phyloP scores from a whole-genome alignment of 2,329 filamentous ascomycete species.

The Zasmidium citrigriseum region DNA sequence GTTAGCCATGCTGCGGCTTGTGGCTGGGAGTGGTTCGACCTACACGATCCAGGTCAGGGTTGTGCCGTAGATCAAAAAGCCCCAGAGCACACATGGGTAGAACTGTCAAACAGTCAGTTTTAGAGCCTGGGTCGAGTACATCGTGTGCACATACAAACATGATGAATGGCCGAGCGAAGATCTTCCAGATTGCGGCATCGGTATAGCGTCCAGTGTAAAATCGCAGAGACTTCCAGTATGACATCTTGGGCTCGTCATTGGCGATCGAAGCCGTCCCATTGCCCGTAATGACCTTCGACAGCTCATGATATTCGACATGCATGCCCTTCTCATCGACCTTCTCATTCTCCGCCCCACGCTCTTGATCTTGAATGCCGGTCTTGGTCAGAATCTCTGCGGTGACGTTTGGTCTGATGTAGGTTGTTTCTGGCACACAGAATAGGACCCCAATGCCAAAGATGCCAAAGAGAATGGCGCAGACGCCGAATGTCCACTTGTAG shows the following conservation, averaged over 20 bases:
- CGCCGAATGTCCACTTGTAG: conserved; percentile 43
- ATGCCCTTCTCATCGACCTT: conserved; percentile 17
- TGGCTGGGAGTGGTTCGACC: no score
- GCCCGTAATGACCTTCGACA: conserved; percentile 11
- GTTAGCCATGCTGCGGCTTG: neutral
- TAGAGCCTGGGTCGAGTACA: neutral
- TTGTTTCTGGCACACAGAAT: conserved; percentile 35
- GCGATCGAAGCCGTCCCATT: conserved; percentile 14
- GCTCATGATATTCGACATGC: conserved; percentile 18
- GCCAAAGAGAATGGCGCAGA: conserved; percentile 41
- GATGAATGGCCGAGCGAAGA: conserved; percentile 37
- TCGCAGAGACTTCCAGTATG: conserved; percentile 30
- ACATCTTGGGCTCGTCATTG: conserved; percentile 26
- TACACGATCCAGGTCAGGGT: conserved; percentile 42
- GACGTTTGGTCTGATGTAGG: conserved; percentile 22
- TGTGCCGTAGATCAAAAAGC: conserved; percentile 46
- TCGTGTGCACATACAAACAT: conserved; percentile 27
- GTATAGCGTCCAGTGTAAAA: conserved; percentile 38
- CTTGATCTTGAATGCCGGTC: conserved; percentile 15
- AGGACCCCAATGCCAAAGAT: conserved; percentile 32
- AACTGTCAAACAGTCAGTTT: conserved; percentile 9
- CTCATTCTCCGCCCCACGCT: conserved; percentile 20
- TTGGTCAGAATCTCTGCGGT: conserved; percentile 12
- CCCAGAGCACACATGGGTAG: conserved; percentile 42
- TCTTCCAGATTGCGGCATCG: conserved; percentile 36